Evolutionary conservation across 1,284 basidiomycete genomes (phyloP).

Genomic region (Tetrapyrgos nigripes): DNA sequence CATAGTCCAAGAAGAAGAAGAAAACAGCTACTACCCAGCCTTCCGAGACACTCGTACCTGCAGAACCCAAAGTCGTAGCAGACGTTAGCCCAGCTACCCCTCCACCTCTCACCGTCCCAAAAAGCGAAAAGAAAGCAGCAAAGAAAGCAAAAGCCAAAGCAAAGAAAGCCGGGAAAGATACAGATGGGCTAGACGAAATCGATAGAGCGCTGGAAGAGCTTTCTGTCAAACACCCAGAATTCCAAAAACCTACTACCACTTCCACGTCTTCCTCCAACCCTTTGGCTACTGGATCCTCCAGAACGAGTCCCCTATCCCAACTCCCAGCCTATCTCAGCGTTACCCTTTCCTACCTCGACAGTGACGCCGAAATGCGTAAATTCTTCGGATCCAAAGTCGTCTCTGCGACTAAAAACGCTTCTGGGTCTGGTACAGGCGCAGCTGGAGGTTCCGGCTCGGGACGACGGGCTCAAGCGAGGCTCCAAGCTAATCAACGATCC

Average conservation of each 20-base stretch:
- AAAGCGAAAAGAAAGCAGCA: constrained; percentile 49
- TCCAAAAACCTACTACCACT: constrained; percentile 42
- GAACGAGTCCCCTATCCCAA: constrained; percentile 28
- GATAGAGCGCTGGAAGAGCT: constrained; percentile 86
- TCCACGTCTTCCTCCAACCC: constrained; percentile 29
- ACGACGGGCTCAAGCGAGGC: constrained; percentile 9
- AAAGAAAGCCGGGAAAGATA: constrained; percentile 57
- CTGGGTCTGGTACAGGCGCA: constrained; percentile 1
- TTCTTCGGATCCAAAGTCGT: constrained; percentile 94
- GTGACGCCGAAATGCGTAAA: constrained; percentile 86
- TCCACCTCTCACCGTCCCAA: constrained; percentile 17
- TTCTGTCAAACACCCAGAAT: constrained; percentile 70
- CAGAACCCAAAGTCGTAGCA: constrained; percentile 13
- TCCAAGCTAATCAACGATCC: constrained; percentile 51
- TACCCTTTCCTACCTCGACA: constrained; percentile 81
- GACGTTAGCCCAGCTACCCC: constrained; percentile 20
- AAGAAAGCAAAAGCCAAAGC: constrained; percentile 72
- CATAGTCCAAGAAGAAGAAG: constrained; percentile 44
- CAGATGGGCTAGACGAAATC: constrained; percentile 64
- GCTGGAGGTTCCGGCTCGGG: not conserved
- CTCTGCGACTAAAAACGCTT: constrained; percentile 22
- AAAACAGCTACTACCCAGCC: constrained; percentile 22
- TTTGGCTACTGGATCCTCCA: not conserved
- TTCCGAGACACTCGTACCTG: constrained; percentile 13
- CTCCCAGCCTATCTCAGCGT: constrained; percentile 70